Evolutionary conservation across 1,284 basidiomycete genomes (phyloP).

Genomic region (Cutaneotrichosporon arboriforme): DNA sequence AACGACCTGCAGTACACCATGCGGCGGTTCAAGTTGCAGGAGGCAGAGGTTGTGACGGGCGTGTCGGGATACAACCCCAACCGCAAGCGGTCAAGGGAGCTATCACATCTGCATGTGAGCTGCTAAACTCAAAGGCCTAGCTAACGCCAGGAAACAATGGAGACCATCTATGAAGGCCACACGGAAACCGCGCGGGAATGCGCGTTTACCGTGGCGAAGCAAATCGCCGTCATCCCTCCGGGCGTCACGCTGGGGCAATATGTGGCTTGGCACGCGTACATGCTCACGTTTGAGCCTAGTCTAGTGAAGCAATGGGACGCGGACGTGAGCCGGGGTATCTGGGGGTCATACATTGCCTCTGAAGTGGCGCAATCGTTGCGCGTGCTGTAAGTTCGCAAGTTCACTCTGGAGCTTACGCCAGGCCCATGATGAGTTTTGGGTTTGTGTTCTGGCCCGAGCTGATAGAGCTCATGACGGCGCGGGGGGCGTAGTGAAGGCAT

Average conservation of each 20-base stretch:
- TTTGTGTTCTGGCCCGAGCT: slow-evolving; percentile 42
- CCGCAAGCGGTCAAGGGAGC: slow-evolving; percentile 32
- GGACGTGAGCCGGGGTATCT: slow-evolving; percentile 15
- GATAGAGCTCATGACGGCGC: slow-evolving; percentile 19
- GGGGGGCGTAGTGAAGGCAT: not conserved
- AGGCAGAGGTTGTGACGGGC: slow-evolving; percentile 37
- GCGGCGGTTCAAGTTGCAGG: slow-evolving; percentile 34
- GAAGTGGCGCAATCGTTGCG: slow-evolving; percentile 16
- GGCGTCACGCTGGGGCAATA: slow-evolving; percentile 25
- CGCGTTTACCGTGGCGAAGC: slow-evolving; percentile 14
- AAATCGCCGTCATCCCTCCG: not conserved
- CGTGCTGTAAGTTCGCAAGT: slow-evolving; percentile 18
- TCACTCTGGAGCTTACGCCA: slow-evolving; percentile 10
- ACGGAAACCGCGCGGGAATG: slow-evolving; percentile 22
- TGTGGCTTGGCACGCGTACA: slow-evolving; percentile 37
- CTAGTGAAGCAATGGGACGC: slow-evolving; percentile 31
- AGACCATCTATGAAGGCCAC: slow-evolving; percentile 26
- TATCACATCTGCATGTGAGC: slow-evolving; percentile 8
- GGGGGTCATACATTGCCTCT: slow-evolving; percentile 1
- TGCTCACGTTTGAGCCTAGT: slow-evolving; percentile 31
- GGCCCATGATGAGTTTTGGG: slow-evolving; percentile 42
- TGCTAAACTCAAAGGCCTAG: not conserved
- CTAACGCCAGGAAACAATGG: slow-evolving; percentile 31
- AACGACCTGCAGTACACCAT: slow-evolving; percentile 33
- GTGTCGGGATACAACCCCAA: slow-evolving; percentile 34